Base-by-base conservation (phyloP, 345 rosid genomes). In the Excoecaria agallocha region DNA sequence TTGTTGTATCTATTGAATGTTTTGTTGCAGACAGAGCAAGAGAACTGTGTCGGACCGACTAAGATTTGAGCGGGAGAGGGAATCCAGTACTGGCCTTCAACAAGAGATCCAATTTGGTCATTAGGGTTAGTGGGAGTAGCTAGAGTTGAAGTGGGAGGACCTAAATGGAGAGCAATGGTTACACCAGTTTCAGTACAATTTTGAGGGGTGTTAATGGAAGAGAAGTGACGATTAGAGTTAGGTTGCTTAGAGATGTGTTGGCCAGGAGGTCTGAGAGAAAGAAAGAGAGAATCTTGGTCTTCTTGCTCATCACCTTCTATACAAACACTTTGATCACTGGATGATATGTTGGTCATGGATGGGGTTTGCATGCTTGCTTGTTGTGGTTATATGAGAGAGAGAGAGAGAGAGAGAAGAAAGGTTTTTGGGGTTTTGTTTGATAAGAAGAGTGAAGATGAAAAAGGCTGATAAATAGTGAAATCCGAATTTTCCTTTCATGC, bases 41-140 rank as follows among this genome's bases (percentile, higher is more conserved):
- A 85, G 87, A 91, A 93, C 86, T 91, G 98, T 46, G 97, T 85
- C 3, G 98, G 97, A n/a, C 98, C 98, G 35, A 87, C 95, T 50
- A 93, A 93, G 78, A 91, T 90, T 87, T 93, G 92, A 6, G 92
- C 88, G 7, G 93, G 90, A 1, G 98, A 84, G 69, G 97, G 98
- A 72, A 91, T 90, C 98, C 98, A 91, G 84, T 88, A 90, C 78
- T 87, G 88, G 41, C 90, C 91, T 52, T 86, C 84, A 59, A 59
- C 80, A 4, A 74, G 82, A 70, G 76, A 57, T 54, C 71, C 66
- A 60, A 62, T 64, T 54, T 61, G 75, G 58, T 77, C 69, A 62
- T 78, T 79, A 76, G 71, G 76, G 84, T 65, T 82, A 73, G 77
- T 65, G 20, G 78, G 24, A 50, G 76, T 75, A 43, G 77, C 19